phyloP scores from a whole-genome alignment of 148 eudicot genomes.

The Chenopodium album region DNA sequence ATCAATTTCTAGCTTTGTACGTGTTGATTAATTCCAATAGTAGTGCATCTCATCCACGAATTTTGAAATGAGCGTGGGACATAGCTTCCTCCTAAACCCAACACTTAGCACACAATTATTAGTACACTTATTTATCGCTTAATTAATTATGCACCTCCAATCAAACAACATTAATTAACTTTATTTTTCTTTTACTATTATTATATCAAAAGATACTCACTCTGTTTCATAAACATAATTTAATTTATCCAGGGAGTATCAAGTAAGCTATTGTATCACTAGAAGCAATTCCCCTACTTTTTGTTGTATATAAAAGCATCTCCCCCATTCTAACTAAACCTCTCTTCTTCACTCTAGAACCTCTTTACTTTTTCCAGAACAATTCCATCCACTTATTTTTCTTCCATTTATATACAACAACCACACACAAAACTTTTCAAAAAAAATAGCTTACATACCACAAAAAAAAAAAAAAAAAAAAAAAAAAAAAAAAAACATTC shows the following conservation, averaged over 20 bases:
- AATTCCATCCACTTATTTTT: slow-evolving; percentile 7
- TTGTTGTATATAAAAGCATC: slow-evolving; percentile 1
- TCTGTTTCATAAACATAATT: too few relatives aligned
- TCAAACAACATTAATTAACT: too few relatives aligned
- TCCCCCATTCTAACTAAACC: not conserved
- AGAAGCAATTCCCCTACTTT: not conserved
- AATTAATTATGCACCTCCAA: too few relatives aligned
- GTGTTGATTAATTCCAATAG: not conserved
- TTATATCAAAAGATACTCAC: too few relatives aligned
- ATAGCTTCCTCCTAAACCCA: not conserved
- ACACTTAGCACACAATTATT: not conserved
- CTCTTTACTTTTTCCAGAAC: not conserved
- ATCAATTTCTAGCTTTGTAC: too few relatives aligned
- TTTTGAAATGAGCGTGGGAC: not conserved
- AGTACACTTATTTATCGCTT: too few relatives aligned
- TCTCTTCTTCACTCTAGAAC: slow-evolving; percentile 10
- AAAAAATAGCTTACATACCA: not conserved
- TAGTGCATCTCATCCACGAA: slow-evolving; percentile 4
- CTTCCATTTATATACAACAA: slow-evolving; percentile 1
- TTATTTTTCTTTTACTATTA: too few relatives aligned
- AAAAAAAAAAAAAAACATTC: not conserved
- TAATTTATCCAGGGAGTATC: too few relatives aligned
- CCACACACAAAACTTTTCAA: not conserved
- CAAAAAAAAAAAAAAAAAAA: not conserved
- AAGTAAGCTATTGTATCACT: not conserved